These are phyloP conservation scores for Cymbidium sinense DNA, from an alignment of 106 monocot species.

Conservation along the genomic window DNA sequence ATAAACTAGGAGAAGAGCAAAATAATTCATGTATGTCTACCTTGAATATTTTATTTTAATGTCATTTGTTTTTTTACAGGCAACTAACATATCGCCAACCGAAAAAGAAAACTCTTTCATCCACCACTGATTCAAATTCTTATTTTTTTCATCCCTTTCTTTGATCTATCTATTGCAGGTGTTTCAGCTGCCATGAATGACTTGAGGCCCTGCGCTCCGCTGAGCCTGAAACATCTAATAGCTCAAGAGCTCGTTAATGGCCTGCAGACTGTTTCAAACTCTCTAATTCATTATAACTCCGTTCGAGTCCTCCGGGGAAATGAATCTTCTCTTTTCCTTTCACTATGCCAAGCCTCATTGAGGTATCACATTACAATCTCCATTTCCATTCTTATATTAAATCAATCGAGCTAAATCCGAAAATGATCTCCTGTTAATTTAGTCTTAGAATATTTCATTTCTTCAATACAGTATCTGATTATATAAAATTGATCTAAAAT, in stretches of 20 bases:
- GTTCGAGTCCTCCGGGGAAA: conserved; percentile 72
- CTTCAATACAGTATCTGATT: too few species aligned
- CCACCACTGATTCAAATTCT: background rate
- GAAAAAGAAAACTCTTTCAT: too few species aligned
- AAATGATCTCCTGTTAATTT: too few species aligned
- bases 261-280: conserved; percentile 71
- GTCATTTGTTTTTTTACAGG: too few species aligned
- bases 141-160: background rate
- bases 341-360: conserved; percentile 80
- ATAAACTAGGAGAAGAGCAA: too few species aligned
- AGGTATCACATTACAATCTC: conserved; percentile 43
- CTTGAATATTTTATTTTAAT: too few species aligned
- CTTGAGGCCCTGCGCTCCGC: conserved; percentile 80
- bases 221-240: conserved; percentile 61
- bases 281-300: conserved; percentile 68
- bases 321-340: conserved; percentile 85
- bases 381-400: background rate
- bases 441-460: too few species aligned
- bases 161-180: conserved; percentile 30
- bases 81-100: too few species aligned
- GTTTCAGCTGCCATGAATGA: conserved; percentile 93
- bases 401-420: too few species aligned
- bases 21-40: too few species aligned
- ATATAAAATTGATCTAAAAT: too few species aligned
- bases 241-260: conserved; percentile 74